phyloP scores from a whole-genome alignment of 2,329 filamentous ascomycete species.

The Epichloe glyceriae region DNA sequence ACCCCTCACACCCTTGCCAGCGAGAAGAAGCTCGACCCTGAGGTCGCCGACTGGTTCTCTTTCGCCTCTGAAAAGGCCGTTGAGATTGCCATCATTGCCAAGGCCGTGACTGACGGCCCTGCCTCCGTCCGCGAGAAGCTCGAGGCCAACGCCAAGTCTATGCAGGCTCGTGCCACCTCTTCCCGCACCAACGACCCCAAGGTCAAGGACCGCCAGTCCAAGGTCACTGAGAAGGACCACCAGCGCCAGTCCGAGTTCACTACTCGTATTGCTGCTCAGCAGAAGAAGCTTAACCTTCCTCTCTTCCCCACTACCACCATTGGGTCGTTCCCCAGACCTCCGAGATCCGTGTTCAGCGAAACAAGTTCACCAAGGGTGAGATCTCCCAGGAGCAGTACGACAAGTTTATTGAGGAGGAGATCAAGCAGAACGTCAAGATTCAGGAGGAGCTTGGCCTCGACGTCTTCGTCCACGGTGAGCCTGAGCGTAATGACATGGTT shows the following conservation, averaged over 20 bases:
- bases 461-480: slow-evolving; percentile 96
- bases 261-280: slow-evolving; percentile 72
- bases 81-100: slow-evolving; percentile 87
- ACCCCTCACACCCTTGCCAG: slow-evolving; percentile 94
- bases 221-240: slow-evolving; percentile 74
- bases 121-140: slow-evolving; percentile 76
- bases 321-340: slow-evolving; percentile 99
- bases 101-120: slow-evolving; percentile 89
- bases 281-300: slow-evolving; percentile 84
- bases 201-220: slow-evolving; percentile 92
- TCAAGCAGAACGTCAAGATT: slow-evolving; percentile 85
- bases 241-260: slow-evolving; percentile 87
- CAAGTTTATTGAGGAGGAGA: slow-evolving; percentile 99
- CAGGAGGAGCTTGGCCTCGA: slow-evolving; percentile 97
- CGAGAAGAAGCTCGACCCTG: slow-evolving; percentile 94
- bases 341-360: slow-evolving; percentile 92
- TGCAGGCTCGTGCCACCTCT: slow-evolving; percentile 81
- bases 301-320: slow-evolving; percentile 99
- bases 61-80: slow-evolving; percentile 91
- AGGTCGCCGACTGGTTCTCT: slow-evolving; percentile 96
- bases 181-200: slow-evolving; percentile 92
- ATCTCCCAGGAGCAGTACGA: slow-evolving; percentile 89
- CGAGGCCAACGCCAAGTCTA: slow-evolving; percentile 92
- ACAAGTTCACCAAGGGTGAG: slow-evolving; percentile 98
- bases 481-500: slow-evolving; percentile 99